phyloP scores from a whole-genome alignment of 1,139 yeast genomes.

The Meyerozyma sp. region DNA sequence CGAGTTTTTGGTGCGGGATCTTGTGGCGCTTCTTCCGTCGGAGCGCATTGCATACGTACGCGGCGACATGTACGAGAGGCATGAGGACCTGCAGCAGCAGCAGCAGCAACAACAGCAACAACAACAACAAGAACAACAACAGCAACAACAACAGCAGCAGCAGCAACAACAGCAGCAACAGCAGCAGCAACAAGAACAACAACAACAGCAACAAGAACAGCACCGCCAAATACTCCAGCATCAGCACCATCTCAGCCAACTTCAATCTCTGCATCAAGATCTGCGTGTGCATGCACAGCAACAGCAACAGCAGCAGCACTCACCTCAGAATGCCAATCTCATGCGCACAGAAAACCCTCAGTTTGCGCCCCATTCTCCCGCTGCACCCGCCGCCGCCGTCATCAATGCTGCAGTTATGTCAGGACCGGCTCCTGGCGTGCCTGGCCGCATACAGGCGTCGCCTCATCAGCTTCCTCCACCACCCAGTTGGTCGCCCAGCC shows the following conservation, averaged over 20 bases:
- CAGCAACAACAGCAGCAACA: slow-evolving; percentile 11
- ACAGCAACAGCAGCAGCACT: slow-evolving; percentile 2
- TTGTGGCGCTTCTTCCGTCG: slow-evolving; percentile 38
- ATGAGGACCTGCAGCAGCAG: slow-evolving; percentile 6
- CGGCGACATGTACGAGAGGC: slow-evolving; percentile 10
- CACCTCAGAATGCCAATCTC: neutral
- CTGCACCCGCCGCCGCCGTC: neutral
- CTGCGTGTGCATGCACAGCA: neutral
- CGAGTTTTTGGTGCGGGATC: slow-evolving; percentile 38
- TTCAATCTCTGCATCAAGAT: slow-evolving; percentile 1
- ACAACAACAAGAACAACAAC: neutral
- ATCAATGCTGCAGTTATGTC: slow-evolving; percentile 2
- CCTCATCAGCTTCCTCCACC: slow-evolving; percentile 21
- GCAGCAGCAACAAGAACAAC: slow-evolving; percentile 5
- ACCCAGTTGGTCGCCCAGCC: slow-evolving; percentile 20
- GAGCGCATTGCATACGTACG: slow-evolving; percentile 38
- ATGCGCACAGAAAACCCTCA: neutral
- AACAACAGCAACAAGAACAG: slow-evolving; percentile 3
- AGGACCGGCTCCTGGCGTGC: slow-evolving; percentile 1
- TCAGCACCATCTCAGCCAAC: slow-evolving; percentile 3
- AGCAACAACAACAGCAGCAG: slow-evolving; percentile 4
- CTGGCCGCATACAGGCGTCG: slow-evolving; percentile 3
- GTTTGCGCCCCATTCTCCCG: neutral
- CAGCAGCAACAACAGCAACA: slow-evolving; percentile 3
- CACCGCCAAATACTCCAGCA: slow-evolving; percentile 4